A percentile compares a stretch with the other conserved stretches of the same genome.
Conservation (phyloP, 2,329 filamentous ascomycete genomes). For the Calonectria henricotiae region DNA sequence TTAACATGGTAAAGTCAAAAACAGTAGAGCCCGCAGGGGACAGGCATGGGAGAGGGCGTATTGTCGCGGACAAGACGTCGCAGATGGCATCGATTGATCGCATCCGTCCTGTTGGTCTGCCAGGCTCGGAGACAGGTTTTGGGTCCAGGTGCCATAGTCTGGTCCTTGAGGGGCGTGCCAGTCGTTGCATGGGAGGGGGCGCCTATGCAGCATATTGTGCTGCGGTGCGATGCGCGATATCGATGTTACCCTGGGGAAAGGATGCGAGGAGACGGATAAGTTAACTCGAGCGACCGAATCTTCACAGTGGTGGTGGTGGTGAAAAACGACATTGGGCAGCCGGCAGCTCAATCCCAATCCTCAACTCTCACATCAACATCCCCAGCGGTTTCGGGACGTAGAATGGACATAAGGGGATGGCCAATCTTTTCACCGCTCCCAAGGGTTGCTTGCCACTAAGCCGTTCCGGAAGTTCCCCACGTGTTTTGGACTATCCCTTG, state of each 20-base stretch:
- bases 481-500: slow-evolving; percentile 49
- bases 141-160: slow-evolving; percentile 26
- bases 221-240: slow-evolving; percentile 34
- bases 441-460: slow-evolving; percentile 50
- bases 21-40: slow-evolving; percentile 23
- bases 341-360: slow-evolving; percentile 1
- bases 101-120: slow-evolving; percentile 32
- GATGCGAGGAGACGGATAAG: slow-evolving; percentile 18
- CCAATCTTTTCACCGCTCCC: slow-evolving; percentile 51
- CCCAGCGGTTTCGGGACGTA: slow-evolving; percentile 33
- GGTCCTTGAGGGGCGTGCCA: slow-evolving; percentile 23
- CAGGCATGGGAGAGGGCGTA: slow-evolving; percentile 26
- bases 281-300: slow-evolving; percentile 41
- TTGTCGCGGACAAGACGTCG: slow-evolving; percentile 24
- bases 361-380: neutral
- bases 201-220: slow-evolving; percentile 21
- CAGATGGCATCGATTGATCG: slow-evolving; percentile 36
- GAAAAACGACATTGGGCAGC: slow-evolving; percentile 23
- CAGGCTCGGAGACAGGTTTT: slow-evolving; percentile 27
- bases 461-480: slow-evolving; percentile 52
- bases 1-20: slow-evolving; percentile 26
- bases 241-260: slow-evolving; percentile 20
- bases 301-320: slow-evolving; percentile 41
- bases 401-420: slow-evolving; percentile 35
- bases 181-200: slow-evolving; percentile 12